Evolutionary conservation across 2,329 filamentous ascomycete species (phyloP).

Genomic region (Monosporascus sp.): DNA sequence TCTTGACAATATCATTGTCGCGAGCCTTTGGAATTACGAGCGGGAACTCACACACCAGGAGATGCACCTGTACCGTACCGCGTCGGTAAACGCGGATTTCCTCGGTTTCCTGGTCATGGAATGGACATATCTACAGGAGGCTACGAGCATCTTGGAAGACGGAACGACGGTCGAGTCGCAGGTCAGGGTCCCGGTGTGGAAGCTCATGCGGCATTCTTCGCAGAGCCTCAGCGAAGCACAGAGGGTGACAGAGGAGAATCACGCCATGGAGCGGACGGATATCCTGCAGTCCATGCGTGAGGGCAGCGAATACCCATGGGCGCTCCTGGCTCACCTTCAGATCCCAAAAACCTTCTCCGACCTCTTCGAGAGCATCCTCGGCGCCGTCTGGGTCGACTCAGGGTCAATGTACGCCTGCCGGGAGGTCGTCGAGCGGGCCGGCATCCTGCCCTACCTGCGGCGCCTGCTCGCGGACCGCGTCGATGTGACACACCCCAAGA

Average conservation of each 20-base stretch:
- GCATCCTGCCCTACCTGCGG: constrained; percentile 58
- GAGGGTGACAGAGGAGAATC: constrained; percentile 36
- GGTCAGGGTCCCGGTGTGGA: constrained; percentile 52
- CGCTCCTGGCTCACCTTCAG: constrained; percentile 57
- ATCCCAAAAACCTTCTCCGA: constrained; percentile 79
- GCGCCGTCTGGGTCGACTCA: constrained; percentile 78
- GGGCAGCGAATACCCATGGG: constrained; percentile 68
- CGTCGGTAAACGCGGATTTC: constrained; percentile 74
- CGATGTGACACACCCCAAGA: constrained; percentile 60
- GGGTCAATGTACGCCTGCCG: constrained; percentile 57
- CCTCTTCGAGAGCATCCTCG: constrained; percentile 73
- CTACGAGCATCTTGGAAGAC: constrained; percentile 17
- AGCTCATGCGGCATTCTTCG: constrained; percentile 60
- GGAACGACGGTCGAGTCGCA: constrained; percentile 21
- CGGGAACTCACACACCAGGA: constrained; percentile 41
- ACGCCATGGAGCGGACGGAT: constrained; percentile 39
- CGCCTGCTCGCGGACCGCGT: constrained; percentile 56
- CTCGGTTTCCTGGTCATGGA: constrained; percentile 72
- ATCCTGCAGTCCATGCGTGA: constrained; percentile 47
- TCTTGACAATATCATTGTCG: constrained; percentile 71
- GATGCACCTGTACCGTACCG: constrained; percentile 75
- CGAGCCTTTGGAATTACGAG: constrained; percentile 45
- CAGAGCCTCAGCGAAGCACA: constrained; percentile 43
- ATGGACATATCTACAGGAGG: constrained; percentile 32
- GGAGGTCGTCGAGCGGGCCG: constrained; percentile 55